These are phyloP conservation scores for Coemansia furcata DNA, from an alignment of 192 early-diverging fungal genomes.

Conservation along the genomic window DNA sequence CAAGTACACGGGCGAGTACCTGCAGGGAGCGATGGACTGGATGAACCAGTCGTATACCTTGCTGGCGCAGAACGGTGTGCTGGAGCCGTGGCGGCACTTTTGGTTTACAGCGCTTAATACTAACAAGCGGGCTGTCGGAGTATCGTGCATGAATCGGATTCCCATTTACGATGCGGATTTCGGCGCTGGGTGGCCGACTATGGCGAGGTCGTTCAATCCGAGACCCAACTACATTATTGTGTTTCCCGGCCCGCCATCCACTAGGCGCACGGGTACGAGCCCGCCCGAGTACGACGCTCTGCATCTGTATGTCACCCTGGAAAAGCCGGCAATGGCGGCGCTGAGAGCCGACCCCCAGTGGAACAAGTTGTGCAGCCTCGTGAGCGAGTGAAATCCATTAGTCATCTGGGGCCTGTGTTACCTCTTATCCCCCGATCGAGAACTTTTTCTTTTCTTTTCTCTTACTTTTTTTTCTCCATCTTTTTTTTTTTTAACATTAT, in stretches of 20 bases:
- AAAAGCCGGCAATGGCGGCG: slow-evolving; percentile 32
- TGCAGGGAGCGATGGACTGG: slow-evolving; percentile 38
- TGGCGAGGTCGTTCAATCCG: slow-evolving; percentile 46
- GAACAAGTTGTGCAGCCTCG: slow-evolving; percentile 19
- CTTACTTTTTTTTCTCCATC: not conserved
- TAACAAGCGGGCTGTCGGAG: slow-evolving; percentile 20
- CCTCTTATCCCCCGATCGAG: not conserved
- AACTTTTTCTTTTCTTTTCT: slow-evolving; percentile 4
- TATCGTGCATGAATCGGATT: slow-evolving; percentile 47
- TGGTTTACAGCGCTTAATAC: slow-evolving; percentile 46
- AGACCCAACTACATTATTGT: slow-evolving; percentile 45
- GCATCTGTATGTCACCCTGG: slow-evolving; percentile 44
- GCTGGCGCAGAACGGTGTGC: slow-evolving; percentile 12
- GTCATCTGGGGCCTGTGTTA: too few species aligned
- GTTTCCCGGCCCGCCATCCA: slow-evolving; percentile 36
- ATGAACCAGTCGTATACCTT: slow-evolving; percentile 18
- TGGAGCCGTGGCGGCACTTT: slow-evolving; percentile 43
- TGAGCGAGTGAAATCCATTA: slow-evolving; percentile 12
- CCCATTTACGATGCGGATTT: slow-evolving; percentile 45
- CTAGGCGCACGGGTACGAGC: not conserved
- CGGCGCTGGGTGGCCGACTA: slow-evolving; percentile 31
- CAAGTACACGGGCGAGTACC: slow-evolving; percentile 23
- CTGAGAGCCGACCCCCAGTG: slow-evolving; percentile 24
- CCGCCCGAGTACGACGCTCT: slow-evolving; percentile 13
- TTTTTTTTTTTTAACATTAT: not conserved